Conservation (phyloP, 768 basidiomycete genomes). For the Candolleomyces eurysporus region DNA sequence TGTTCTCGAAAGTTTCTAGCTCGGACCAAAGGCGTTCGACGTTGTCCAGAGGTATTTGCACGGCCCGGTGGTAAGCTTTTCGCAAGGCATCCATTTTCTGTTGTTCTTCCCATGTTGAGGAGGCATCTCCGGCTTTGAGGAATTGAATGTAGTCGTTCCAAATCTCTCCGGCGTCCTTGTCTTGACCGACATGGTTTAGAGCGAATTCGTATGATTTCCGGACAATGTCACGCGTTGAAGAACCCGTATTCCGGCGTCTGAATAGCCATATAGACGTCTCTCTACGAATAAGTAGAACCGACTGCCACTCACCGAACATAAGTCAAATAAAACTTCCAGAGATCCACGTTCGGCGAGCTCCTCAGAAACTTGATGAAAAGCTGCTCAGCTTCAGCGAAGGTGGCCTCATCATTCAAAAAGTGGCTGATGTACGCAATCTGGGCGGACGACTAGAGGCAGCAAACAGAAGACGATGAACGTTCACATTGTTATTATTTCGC, state of each 20-base stretch:
- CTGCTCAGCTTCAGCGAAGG: conserved; percentile 76
- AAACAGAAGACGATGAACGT: background rate
- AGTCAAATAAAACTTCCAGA: conserved; percentile 91
- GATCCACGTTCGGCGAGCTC: conserved; percentile 81
- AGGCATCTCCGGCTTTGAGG: conserved; percentile 73
- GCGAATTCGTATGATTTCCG: conserved; percentile 93
- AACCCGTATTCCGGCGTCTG: conserved; percentile 68
- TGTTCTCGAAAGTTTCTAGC: conserved; percentile 87
- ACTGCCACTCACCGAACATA: conserved; percentile 75
- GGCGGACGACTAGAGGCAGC: conserved; percentile 59
- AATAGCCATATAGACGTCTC: conserved; percentile 9
- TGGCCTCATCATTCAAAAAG: conserved; percentile 59
- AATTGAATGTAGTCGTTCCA: conserved; percentile 96
- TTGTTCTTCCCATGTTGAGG: conserved; percentile 92
- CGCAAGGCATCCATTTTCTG: conserved; percentile 93
- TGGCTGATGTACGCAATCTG: conserved; percentile 85
- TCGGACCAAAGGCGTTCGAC: conserved; percentile 95
- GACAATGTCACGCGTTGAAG: conserved; percentile 71
- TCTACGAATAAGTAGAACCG: conserved; percentile 15
- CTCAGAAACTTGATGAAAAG: conserved; percentile 86
- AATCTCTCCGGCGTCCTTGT: conserved; percentile 88
- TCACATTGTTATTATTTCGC: background rate
- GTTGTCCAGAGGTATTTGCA: conserved; percentile 92
- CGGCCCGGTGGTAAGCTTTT: conserved; percentile 89
- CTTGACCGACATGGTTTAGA: conserved; percentile 82